Evolutionary conservation across 2,329 filamentous ascomycete genomes (phyloP), one percentile per base, ranked within the genome.

Genomic region (Phyllosticta ampelicida): DNA sequence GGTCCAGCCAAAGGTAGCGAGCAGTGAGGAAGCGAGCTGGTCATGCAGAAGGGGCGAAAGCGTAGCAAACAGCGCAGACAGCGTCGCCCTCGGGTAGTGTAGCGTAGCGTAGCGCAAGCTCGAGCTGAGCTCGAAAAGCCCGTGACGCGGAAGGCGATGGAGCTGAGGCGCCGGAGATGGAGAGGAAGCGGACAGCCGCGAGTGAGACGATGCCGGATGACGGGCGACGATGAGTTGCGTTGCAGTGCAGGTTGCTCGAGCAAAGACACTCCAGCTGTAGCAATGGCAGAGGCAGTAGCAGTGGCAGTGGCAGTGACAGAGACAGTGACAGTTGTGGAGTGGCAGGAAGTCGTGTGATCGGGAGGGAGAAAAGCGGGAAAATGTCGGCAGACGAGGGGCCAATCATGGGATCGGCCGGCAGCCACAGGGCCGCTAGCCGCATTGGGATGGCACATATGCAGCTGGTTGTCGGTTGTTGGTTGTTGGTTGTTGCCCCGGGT

Each of bases 1-100:
- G 19, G 28, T 51, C 51, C 50, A 58, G 55, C 55, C 51, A 58
- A 51, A n/a, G 49, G n/a, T n/a, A 58, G 51, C n/a, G 51, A 44
- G 51, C n/a, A 58, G 55, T 23, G 36, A 48, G 44, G 30, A 48
- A 18, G 55, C 50, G 55, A n/a, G 3, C 36, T 44, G 36, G 36
- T 44, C 36, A 54, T 54, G 56, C 56, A 44, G 36, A 48, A 52
- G 54, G 52, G 52, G 51, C 51, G 51, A 28, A 49, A 13, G 55
- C 55, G 29, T 19, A 50, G n/a, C 28, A 48, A 44, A 21, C 51
- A 26, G 23, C 3, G 23, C 23, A 26, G 23, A 26, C 23, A 26
- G 36, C 13, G 30, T 36, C 9, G 30, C 30, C 30, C 5, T 44
- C 23, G n/a, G n/a, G n/a, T n/a, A n/a, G n/a, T n/a, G n/a, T n/a